A percentile compares a stretch with the other conserved stretches of the same genome.
Evolutionary conservation across 2,329 filamentous ascomycete genomes (phyloP).

Genomic region (Paecilomyces fulvus): DNA sequence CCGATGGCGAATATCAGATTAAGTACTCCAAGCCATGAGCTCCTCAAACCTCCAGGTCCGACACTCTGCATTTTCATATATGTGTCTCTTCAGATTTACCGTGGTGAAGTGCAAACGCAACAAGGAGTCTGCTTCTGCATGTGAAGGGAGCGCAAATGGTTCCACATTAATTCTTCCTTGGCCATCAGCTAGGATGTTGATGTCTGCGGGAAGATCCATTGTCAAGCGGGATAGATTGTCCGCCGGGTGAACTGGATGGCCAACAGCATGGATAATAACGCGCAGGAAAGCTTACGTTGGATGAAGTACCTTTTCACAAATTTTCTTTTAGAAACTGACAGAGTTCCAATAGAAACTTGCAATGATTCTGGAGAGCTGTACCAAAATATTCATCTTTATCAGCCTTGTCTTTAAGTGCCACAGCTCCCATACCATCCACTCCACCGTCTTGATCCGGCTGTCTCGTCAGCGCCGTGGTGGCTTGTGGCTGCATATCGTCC

Average conservation of each 20-base stretch:
- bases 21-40: constrained; percentile 4
- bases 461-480: not conserved
- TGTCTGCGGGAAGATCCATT: not conserved
- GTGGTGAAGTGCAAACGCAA: constrained; percentile 5
- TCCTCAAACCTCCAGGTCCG: not conserved
- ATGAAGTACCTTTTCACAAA: not conserved
- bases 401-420: constrained; percentile 7
- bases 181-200: not conserved
- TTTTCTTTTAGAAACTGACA: not conserved
- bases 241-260: not conserved
- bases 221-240: not conserved
- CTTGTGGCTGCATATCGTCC: not conserved
- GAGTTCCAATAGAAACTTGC: not conserved
- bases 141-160: constrained; percentile 3
- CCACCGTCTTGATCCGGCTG: constrained; percentile 1
- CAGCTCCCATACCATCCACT: constrained; percentile 8
- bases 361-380: constrained; percentile 4
- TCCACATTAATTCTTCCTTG: not conserved
- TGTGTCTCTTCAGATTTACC: constrained; percentile 6
- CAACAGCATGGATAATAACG: not conserved
- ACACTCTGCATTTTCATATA: constrained; percentile 1
- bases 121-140: constrained; percentile 3
- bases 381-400: constrained; percentile 19
- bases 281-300: not conserved
- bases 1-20: constrained; percentile 5